Evolutionary conservation across 345 rosid genomes (phyloP), one percentile per base, ranked within the genome.

Genomic region (Camelina laxa): DNA sequence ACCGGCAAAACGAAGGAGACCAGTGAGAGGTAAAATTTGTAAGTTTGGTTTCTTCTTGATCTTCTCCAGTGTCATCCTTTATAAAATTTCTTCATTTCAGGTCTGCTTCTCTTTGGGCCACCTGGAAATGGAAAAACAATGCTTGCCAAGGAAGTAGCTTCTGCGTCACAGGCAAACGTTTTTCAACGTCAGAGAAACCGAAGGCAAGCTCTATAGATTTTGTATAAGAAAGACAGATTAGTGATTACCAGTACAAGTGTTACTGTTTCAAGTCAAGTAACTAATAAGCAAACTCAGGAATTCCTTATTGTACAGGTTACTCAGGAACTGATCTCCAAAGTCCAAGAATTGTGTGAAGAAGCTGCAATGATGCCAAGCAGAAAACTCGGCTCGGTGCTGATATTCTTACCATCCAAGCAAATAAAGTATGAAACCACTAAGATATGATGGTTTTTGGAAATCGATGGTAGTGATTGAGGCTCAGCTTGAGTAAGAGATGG

Each of bases 311-410:
- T 12, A 53, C 74, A 94, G 98, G 96, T 45, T 94, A 91, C 86
- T 91, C 98, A 76, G 98, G 98, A 76, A 93, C 96, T 44, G 98
- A 93, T 84, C 84, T n/a, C n/a, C n/a, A n/a, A n/a, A n/a, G n/a
- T 93, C 44, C 97, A 91, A 87, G 98, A 97, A 63, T 68, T 93
- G 80, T 93, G 98, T 76, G 98, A 93, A 84, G 98, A 93, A 87
- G 98, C 98, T 62, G 98, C 98, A 53, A 91, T 93, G 98, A 91
- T 93, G 97, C 98, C 98, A 44, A 91, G 91, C 72, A 78, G 98
- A 82, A 97, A 94, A 84, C n/a, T n/a, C n/a, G n/a, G n/a, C 92
- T 94, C 15, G 97, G 97, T 61, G 65, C 92, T 15, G 73, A 87
- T 77, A 85, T 94, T 74, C 95, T 94, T 21, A 91, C 87, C 5